Conservation (phyloP, 2,329 filamentous ascomycete genomes). For the Fusarium sp. region DNA sequence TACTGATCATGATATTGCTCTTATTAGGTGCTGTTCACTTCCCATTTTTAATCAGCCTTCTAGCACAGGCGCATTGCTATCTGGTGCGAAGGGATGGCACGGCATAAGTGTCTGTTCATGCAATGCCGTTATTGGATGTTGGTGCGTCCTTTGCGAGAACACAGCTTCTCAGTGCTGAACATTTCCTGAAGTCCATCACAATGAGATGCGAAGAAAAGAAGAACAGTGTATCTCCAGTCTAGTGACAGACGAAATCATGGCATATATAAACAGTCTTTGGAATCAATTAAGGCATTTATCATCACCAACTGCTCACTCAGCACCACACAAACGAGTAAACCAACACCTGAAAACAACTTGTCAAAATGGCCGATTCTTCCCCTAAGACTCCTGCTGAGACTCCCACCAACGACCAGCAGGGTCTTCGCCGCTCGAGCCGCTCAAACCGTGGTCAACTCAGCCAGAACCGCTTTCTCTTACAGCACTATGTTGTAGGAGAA, state of each 20-base stretch:
- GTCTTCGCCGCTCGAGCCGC: conserved; percentile 2
- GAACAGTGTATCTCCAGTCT: background rate
- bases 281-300: background rate
- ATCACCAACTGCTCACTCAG: background rate
- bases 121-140: background rate
- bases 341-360: background rate
- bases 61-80: background rate
- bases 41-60: background rate
- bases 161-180: background rate
- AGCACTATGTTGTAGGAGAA: background rate
- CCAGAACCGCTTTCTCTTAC: background rate
- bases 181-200: background rate
- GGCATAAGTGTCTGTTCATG: background rate
- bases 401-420: background rate
- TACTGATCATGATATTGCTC: background rate
- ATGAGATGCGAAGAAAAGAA: background rate
- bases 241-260: background rate
- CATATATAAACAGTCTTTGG: background rate
- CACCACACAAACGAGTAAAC: background rate
- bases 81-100: background rate
- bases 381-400: background rate
- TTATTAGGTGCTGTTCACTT: background rate
- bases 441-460: background rate
- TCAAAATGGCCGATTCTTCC: background rate
- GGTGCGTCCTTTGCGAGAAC: background rate